Evolutionary conservation across 495 filamentous ascomycete genomes (phyloP).

Genomic region (Daldinia vernicosa): DNA sequence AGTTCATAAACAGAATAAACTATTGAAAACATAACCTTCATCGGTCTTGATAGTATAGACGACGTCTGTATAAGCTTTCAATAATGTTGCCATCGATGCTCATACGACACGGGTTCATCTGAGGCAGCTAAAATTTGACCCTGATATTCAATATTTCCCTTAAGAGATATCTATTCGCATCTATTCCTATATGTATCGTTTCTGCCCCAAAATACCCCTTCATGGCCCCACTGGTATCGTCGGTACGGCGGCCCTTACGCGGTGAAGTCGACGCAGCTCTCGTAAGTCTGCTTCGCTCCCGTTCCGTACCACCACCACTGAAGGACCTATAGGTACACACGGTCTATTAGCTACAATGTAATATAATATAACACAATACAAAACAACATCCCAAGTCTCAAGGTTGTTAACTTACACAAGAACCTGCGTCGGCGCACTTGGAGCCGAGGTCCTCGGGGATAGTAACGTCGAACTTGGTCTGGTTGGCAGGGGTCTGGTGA

Average conservation of each 20-base stretch:
- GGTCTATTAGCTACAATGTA: not conserved
- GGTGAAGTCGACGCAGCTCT: slow-evolving; percentile 77
- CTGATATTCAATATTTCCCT: not conserved
- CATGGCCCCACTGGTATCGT: not conserved
- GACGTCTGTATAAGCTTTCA: not conserved
- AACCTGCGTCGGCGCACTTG: slow-evolving; percentile 67
- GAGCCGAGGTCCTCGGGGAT: slow-evolving; percentile 66
- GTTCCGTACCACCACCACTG: slow-evolving; percentile 77
- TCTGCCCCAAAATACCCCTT: not conserved
- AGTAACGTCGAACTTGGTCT: slow-evolving; percentile 71
- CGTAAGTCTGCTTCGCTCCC: slow-evolving; percentile 74
- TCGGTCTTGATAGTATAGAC: not conserved
- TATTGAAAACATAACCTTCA: not conserved
- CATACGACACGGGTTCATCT: not conserved
- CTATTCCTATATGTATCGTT: not conserved
- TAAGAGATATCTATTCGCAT: not conserved
- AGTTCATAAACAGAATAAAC: slow-evolving; percentile 34
- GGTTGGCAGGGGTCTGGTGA: slow-evolving; percentile 62
- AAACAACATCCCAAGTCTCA: not conserved
- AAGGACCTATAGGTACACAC: slow-evolving; percentile 62
- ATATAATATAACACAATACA: no score
- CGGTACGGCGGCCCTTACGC: slow-evolving; percentile 10
- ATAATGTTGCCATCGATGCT: not conserved
- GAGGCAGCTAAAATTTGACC: not conserved
- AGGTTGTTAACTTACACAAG: slow-evolving; percentile 57